Conservation (phyloP, 306 rosid genomes). For the Cucumis hystrix region DNA sequence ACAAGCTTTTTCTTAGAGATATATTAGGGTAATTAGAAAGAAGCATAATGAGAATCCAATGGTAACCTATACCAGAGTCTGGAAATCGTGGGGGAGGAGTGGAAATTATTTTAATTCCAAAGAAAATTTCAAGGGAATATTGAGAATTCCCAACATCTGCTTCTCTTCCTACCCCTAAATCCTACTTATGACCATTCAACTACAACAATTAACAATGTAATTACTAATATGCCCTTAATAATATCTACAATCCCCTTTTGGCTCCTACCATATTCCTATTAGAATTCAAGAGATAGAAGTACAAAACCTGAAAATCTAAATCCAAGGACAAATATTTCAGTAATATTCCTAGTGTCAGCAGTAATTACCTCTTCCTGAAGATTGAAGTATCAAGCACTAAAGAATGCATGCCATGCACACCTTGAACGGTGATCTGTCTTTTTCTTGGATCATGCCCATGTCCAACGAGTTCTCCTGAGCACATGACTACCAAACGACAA, state of each 20-base stretch:
- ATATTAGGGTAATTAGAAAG: too few species aligned
- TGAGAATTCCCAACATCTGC: background rate
- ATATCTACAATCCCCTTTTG: background rate
- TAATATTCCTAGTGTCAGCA: slow-evolving; percentile 15
- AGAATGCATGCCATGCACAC: slow-evolving; percentile 66
- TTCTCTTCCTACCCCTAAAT: background rate
- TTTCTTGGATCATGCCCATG: slow-evolving; percentile 23
- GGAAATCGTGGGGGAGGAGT: background rate
- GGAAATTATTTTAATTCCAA: background rate
- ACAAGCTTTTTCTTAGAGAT: too few species aligned
- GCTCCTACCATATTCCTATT: background rate
- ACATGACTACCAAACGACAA: slow-evolving; percentile 77
- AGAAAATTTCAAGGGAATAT: background rate
- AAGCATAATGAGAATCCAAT: background rate
- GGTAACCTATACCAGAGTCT: background rate
- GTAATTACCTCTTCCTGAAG: slow-evolving; percentile 77
- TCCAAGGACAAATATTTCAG: background rate
- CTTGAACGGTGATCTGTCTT: slow-evolving; percentile 21
- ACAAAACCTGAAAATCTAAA: background rate
- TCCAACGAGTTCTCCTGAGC: slow-evolving; percentile 64
- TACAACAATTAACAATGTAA: background rate
- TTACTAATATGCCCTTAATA: background rate
- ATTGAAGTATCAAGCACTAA: slow-evolving; percentile 68
- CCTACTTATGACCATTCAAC: background rate
- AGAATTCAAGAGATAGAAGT: background rate